Evolutionary conservation across 1,284 basidiomycete species (phyloP).

Genomic region (Wallemia mellicola): DNA sequence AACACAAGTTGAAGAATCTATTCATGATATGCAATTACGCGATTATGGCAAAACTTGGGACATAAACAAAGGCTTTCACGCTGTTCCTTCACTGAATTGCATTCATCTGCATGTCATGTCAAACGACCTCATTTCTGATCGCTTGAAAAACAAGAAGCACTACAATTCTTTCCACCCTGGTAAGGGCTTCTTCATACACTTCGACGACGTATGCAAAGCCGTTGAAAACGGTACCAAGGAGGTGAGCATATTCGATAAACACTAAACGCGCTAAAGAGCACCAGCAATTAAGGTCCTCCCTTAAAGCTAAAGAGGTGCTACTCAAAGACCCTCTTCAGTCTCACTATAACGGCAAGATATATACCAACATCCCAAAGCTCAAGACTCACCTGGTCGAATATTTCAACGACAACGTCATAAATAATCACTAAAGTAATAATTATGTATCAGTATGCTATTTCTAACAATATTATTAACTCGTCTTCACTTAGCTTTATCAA

Average conservation of each 20-base stretch:
- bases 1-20: constrained; percentile 24
- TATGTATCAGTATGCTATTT: no score
- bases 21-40: constrained; percentile 51
- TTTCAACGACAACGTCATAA: no score
- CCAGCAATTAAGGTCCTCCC: neutral
- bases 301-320: neutral
- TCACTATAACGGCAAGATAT: neutral
- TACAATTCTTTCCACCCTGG: constrained; percentile 78
- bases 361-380: neutral
- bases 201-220: constrained; percentile 44
- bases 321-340: neutral
- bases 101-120: constrained; percentile 56
- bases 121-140: constrained; percentile 38
- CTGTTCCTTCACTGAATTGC: constrained; percentile 28
- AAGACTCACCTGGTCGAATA: neutral
- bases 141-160: constrained; percentile 70
- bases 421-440: no score
- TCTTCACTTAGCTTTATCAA: constrained; percentile 34
- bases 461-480: no score
- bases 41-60: constrained; percentile 50
- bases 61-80: constrained; percentile 61
- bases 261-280: constrained; percentile 11
- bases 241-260: neutral
- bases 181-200: constrained; percentile 53
- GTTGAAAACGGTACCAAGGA: constrained; percentile 24